These are phyloP conservation scores for Globisporangium cederbergense DNA, from an alignment of 352 stramenopile genomes.

Conservation along the genomic window DNA sequence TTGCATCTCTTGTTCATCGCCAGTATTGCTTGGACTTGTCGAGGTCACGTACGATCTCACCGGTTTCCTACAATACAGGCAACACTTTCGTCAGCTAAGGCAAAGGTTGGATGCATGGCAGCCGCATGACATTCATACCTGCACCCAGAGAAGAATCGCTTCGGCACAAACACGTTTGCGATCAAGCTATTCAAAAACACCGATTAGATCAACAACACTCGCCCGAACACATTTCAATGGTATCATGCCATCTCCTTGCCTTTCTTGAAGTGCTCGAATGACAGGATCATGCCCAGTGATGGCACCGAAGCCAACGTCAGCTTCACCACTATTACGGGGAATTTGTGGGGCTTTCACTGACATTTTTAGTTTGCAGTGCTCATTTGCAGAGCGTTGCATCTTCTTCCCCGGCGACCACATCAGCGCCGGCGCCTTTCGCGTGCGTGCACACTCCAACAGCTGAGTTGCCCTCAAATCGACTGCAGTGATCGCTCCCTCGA, in stretches of 20 bases:
- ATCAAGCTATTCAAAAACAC: neutral
- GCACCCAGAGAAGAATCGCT: neutral
- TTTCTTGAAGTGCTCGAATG: neutral
- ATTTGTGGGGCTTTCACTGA: neutral
- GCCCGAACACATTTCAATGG: neutral
- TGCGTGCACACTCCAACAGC: neutral
- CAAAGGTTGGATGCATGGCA: neutral
- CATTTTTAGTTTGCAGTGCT: neutral
- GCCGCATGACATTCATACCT: neutral
- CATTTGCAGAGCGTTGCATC: neutral
- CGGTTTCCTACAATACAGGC: neutral
- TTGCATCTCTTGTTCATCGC: neutral
- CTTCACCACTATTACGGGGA: neutral
- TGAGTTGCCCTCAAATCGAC: slow-evolving; percentile 1
- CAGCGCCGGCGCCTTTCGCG: neutral
- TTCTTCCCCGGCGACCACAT: neutral
- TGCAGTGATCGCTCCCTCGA: neutral
- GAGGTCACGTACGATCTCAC: neutral
- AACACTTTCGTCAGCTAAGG: neutral
- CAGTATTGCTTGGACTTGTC: neutral
- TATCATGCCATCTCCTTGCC: neutral
- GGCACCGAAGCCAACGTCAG: neutral
- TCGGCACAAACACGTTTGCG: slow-evolving; percentile 1
- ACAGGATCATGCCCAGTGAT: slow-evolving; percentile 1
- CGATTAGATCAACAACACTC: neutral